Conservation (phyloP, 129 eudicot species). For the Silybum marianum region DNA sequence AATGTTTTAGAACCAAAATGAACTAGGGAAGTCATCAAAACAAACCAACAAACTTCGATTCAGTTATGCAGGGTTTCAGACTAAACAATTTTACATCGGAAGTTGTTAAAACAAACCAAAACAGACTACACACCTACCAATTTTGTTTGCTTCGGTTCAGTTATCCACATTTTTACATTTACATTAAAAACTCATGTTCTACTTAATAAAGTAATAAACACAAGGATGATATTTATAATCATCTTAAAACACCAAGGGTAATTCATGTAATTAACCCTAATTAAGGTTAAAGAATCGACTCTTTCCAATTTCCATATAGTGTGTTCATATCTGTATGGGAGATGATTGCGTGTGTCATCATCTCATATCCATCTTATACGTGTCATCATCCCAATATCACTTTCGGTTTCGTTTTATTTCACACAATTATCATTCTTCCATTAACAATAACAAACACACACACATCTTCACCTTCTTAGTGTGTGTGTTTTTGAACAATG, state of each 20-base stretch:
- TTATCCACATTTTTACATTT: neutral
- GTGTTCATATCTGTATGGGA: constrained; percentile 18
- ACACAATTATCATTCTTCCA: neutral
- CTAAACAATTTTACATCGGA: neutral
- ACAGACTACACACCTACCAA: neutral
- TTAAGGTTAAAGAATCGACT: neutral
- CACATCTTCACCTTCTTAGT: neutral
- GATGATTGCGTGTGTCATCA: constrained; percentile 35
- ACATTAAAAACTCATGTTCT: neutral
- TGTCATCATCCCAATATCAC: constrained; percentile 34
- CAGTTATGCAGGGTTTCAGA: neutral
- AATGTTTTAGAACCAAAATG: neutral
- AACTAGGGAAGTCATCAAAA: neutral
- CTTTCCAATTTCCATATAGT: neutral
- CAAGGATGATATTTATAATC: neutral
- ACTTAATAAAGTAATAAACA: neutral
- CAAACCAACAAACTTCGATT: neutral
- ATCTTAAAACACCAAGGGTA: neutral
- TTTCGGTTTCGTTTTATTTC: constrained; percentile 7
- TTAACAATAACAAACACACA: constrained; percentile 1
- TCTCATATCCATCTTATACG: constrained; percentile 28
- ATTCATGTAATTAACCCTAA: constrained; percentile 1
- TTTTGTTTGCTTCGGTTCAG: neutral
- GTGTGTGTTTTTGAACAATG: constrained; percentile 12
- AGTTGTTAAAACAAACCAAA: neutral